Evolutionary conservation across 2,329 filamentous ascomycete species (phyloP), one percentile per base, ranked within the genome.

Genomic region (Tolypocladium tundrense): DNA sequence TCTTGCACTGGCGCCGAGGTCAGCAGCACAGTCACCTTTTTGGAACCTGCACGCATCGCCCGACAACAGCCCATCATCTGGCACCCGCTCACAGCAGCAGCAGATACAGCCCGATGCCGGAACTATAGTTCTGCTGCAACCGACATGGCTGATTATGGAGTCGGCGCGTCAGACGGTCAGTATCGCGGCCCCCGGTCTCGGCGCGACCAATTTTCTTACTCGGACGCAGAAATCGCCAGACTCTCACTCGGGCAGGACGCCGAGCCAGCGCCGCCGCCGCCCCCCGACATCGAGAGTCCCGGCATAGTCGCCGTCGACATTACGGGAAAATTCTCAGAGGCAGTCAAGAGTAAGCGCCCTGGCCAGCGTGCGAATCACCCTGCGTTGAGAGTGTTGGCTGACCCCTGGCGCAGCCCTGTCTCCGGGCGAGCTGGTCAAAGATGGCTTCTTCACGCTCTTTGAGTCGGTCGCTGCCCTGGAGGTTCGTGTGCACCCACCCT

Each of bases 381-480:
- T 21, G 48, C 19, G 19, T 21, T 31, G 48, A 7, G 48, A 37
- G 31, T 62, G 8, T 53, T 42, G 57, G 61, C 68, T 75, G 56
- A 73, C 61, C 27, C 31, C 53, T 48, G 24, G 52, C 50, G 53
- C 24, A 96, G 91, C 84, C 61, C 77, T 97, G 58, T 75, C 82
- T 53, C 85, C 88, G 9, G 94, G 94, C 39, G 86, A 95, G 65
- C 81, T 99, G 3, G 81, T 97, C 62, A 97, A 97, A 75, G 92
- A 97, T 90, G 90, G 88, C 51, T 85, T 85, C 69, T 97, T 99
- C 68, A 96, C 91, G 1, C 80, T 99, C 5, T 97, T 96, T 65
- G 94, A 97, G 75, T 88, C 92, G 54, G 94, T 99, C 64, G 90
- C 90, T 61, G 90, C 90, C 64, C 79, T 94, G 27, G 90, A 94